A percentile compares a stretch with the other conserved stretches of the same genome.
phyloP scores from a whole-genome alignment of 352 stramenopile species.

The Pythium coloratum region DNA sequence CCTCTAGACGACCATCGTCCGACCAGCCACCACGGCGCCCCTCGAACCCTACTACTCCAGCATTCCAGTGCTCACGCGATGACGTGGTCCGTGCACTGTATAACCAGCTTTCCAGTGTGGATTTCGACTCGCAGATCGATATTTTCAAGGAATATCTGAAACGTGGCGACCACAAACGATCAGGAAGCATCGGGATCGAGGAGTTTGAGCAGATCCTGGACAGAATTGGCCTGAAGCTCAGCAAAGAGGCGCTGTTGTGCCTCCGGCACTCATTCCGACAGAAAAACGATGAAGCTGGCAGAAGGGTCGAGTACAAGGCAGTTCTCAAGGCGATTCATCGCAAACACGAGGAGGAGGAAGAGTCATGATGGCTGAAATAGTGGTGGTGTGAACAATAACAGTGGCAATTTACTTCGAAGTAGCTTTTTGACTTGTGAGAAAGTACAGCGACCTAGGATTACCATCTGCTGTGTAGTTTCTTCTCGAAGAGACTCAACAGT shows the following conservation, averaged over 20 bases:
- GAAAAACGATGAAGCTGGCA: background rate
- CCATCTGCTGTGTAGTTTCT: too few relatives aligned
- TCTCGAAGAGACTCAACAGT: too few relatives aligned
- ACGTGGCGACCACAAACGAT: slow-evolving; percentile 30
- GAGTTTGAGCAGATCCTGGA: slow-evolving; percentile 50
- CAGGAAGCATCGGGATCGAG: slow-evolving; percentile 35
- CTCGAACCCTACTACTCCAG: background rate
- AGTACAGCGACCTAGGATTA: background rate
- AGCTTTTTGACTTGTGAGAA: background rate
- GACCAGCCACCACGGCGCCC: background rate
- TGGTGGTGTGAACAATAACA: too few relatives aligned
- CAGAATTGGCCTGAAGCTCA: slow-evolving; percentile 54
- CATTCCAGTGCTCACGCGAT: slow-evolving; percentile 19
- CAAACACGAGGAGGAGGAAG: slow-evolving; percentile 22
- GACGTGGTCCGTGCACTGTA: slow-evolving; percentile 53
- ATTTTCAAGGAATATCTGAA: slow-evolving; percentile 64
- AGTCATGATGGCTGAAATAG: background rate
- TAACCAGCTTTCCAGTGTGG: slow-evolving; percentile 64
- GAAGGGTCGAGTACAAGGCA: slow-evolving; percentile 16
- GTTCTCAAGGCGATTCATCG: slow-evolving; percentile 15
- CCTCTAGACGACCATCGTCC: background rate
- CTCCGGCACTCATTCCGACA: slow-evolving; percentile 38
- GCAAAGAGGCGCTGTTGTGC: slow-evolving; percentile 36
- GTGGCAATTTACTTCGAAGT: too few relatives aligned
- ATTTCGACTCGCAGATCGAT: slow-evolving; percentile 65